Evolutionary conservation across 805 yeast genomes (phyloP), one percentile per base, ranked within the genome.

Genomic region (Starmerella khaoyaiensis): DNA sequence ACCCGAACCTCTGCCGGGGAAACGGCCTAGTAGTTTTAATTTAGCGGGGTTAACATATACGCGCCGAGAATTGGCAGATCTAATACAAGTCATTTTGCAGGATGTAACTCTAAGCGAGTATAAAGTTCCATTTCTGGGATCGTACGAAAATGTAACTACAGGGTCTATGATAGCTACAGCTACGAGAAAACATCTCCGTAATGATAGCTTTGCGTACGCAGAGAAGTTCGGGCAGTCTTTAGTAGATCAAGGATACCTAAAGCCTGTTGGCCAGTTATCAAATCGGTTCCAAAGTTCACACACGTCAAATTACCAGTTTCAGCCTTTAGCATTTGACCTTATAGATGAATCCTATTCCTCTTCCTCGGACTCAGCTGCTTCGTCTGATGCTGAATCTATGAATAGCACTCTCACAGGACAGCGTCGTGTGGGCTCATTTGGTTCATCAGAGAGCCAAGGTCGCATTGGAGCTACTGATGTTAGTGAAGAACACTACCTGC

Each of bases 181-280:
- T 71, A 54, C 76, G 16, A 65, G 72, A 33, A 65, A 66, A 39
- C 67, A 69, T 44, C 56, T 74, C 35, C 61, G 66, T 9, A 60
- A 66, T 31, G 51, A 54, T 11, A 67, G 69, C 48, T 59, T 75
- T 19, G 79, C 71, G 14, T 68, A 67, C 47, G 77, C 81, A 8
- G 94, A 83, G 56, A 53, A 53, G 24, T 72, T 79, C 56, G 94
- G 94, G 15, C 87, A 79, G 57, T 81, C 74, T 46, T 62, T 81
- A 43, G 58, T 80, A 10, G 62, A 68, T 23, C 54, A 67, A 35
- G 84, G 80, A 0, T 78, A 70, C 44, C 53, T 81, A 21, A 63
- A 62, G 35, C 64, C 75, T 15, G 72, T 79, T 20, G 87, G 86
- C 2, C 65, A 72, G 31, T 35, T 51, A 17, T 44, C 53, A 27